phyloP scores from a whole-genome alignment of 2,329 filamentous ascomycete genomes.

The Scedosporium minutisporum region DNA sequence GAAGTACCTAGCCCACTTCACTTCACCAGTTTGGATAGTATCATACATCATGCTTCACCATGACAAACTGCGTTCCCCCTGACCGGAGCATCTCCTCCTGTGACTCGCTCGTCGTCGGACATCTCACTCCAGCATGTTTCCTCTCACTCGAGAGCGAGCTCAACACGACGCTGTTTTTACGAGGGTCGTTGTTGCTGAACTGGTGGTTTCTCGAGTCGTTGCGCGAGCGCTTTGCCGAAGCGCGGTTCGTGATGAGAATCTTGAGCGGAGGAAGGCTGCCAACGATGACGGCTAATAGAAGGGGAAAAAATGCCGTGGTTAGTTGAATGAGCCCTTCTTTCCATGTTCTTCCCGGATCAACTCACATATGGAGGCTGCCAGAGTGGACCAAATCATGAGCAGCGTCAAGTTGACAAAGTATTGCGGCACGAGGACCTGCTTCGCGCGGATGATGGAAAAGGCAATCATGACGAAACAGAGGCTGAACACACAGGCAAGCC shows the following conservation, averaged over 20 bases:
- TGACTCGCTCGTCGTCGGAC: background rate
- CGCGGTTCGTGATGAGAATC: conserved; percentile 9
- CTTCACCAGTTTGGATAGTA: no score
- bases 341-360: background rate
- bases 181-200: background rate
- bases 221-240: background rate
- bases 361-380: conserved; percentile 7
- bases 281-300: conserved; percentile 11
- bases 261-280: conserved; percentile 15
- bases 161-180: background rate
- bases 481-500: conserved; percentile 13
- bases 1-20: no score
- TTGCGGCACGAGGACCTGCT: conserved; percentile 12
- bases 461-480: conserved; percentile 14
- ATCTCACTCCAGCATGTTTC: background rate
- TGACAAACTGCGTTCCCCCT: background rate
- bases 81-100: conserved; percentile 4
- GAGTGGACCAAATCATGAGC: conserved; percentile 10
- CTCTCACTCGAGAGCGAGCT: background rate
- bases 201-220: background rate
- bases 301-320: background rate
- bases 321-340: background rate
- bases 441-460: conserved; percentile 14
- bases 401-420: conserved; percentile 12
- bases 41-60: background rate